phyloP scores from a whole-genome alignment of 2,329 filamentous ascomycete species.

The Phyllosticta paracitricarpa region DNA sequence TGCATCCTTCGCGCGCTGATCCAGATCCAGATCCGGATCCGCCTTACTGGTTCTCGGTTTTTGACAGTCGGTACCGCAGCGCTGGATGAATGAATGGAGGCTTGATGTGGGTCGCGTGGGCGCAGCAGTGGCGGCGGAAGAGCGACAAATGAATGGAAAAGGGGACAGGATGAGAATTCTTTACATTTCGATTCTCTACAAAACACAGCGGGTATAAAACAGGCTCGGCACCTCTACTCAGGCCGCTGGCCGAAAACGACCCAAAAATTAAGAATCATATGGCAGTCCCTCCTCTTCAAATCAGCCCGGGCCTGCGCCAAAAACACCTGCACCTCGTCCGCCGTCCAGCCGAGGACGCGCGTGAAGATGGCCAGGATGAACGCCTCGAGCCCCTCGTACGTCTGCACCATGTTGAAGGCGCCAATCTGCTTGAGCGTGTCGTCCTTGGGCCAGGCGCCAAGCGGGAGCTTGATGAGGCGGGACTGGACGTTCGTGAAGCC shows the following conservation, averaged over 20 bases:
- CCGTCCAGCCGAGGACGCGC: slow-evolving; percentile 31
- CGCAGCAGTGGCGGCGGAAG: too few relatives aligned
- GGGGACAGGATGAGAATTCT: too few relatives aligned
- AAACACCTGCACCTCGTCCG: slow-evolving; percentile 34
- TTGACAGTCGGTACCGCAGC: too few relatives aligned
- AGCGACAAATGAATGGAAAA: too few relatives aligned
- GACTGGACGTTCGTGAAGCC: slow-evolving; percentile 34
- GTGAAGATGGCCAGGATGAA: slow-evolving; percentile 34
- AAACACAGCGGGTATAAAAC: too few relatives aligned
- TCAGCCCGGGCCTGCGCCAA: slow-evolving; percentile 17
- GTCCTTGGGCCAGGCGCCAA: slow-evolving; percentile 17
- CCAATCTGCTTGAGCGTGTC: slow-evolving; percentile 11
- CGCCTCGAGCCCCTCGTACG: slow-evolving; percentile 32
- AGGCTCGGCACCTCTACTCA: neutral
- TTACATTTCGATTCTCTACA: too few relatives aligned
- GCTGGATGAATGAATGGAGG: too few relatives aligned
- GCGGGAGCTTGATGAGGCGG: slow-evolving; percentile 11
- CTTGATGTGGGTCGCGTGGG: too few relatives aligned
- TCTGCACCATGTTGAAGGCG: slow-evolving; percentile 28
- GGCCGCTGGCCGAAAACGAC: neutral
- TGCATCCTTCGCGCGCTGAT: too few relatives aligned
- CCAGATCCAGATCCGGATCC: too few relatives aligned
- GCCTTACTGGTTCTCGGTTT: too few relatives aligned
- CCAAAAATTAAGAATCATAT: slow-evolving; percentile 3
- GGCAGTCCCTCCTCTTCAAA: slow-evolving; percentile 11